Conservation (phyloP, 1,139 yeast species). For the Yamadazyma kanchanaburiensis region DNA sequence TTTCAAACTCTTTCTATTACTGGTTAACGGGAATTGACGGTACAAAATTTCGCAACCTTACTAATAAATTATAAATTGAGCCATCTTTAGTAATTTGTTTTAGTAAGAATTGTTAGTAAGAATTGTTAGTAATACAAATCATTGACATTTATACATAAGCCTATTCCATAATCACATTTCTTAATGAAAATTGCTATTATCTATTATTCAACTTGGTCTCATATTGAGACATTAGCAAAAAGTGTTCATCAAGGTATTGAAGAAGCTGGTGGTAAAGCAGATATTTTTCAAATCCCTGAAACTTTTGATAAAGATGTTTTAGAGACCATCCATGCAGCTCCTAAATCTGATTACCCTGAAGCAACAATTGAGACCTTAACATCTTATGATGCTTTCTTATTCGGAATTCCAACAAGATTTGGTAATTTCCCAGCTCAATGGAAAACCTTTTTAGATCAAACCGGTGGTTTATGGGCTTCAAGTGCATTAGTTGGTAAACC, state of each 20-base stretch:
- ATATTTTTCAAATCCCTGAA: slow-evolving; percentile 40
- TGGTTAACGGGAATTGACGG: not conserved
- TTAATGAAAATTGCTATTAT: slow-evolving; percentile 44
- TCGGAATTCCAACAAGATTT: slow-evolving; percentile 52
- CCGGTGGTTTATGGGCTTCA: slow-evolving; percentile 50
- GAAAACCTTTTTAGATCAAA: slow-evolving; percentile 39
- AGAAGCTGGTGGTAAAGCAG: slow-evolving; percentile 37
- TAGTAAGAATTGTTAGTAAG: too few relatives aligned
- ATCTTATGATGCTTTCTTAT: slow-evolving; percentile 44
- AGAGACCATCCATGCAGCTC: slow-evolving; percentile 39
- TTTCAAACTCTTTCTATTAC: too few relatives aligned
- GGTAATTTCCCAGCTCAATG: slow-evolving; percentile 49
- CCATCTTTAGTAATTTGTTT: not conserved
- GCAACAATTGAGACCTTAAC: slow-evolving; percentile 36
- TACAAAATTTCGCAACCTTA: not conserved
- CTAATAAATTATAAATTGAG: not conserved
- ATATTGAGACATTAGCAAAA: slow-evolving; percentile 30
- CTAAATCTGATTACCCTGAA: slow-evolving; percentile 39
- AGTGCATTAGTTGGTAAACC: slow-evolving; percentile 49
- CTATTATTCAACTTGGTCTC: slow-evolving; percentile 82
- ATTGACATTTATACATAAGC: not conserved
- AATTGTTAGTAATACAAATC: not conserved
- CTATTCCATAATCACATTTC: not conserved
- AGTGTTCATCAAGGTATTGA: slow-evolving; percentile 32
- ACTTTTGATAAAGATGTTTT: slow-evolving; percentile 45